Conservation (phyloP, 495 filamentous ascomycete genomes). For the Talaromyces liani region DNA sequence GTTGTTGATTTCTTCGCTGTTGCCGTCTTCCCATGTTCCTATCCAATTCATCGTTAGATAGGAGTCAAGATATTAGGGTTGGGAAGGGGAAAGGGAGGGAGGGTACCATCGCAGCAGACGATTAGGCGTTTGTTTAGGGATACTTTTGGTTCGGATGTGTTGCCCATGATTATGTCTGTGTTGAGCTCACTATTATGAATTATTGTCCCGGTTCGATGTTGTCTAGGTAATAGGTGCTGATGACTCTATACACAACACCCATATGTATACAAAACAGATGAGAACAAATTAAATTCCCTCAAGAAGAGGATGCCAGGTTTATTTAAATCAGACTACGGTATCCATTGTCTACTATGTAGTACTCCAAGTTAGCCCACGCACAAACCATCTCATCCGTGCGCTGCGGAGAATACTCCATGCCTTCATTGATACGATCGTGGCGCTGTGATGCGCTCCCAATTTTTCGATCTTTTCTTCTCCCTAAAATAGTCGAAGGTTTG, state of each 20-base stretch:
- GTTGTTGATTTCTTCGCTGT: slow-evolving; percentile 19
- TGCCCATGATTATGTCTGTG: background rate
- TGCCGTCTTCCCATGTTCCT: slow-evolving; percentile 37
- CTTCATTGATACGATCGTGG: background rate
- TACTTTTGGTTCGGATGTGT: background rate
- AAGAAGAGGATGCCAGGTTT: background rate
- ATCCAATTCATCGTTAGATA: background rate
- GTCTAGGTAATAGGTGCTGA: too few relatives aligned
- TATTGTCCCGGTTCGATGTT: background rate
- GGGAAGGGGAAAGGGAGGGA: too few relatives aligned
- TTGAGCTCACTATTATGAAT: background rate
- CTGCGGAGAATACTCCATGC: background rate
- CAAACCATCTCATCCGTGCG: background rate
- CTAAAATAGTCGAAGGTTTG: background rate
- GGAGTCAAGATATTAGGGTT: background rate
- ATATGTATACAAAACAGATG: too few relatives aligned
- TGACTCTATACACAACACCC: too few relatives aligned
- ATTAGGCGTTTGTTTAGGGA: slow-evolving; percentile 26
- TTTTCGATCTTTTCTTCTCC: background rate
- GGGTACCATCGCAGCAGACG: slow-evolving; percentile 34
- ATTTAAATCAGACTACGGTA: too few relatives aligned
- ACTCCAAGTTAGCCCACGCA: background rate
- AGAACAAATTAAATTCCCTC: background rate
- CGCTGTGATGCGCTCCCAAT: background rate
- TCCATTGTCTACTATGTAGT: too few relatives aligned